These are phyloP conservation scores for Lipomyces chichibuensis DNA, from an alignment of 805 yeast genomes.

Conservation along the genomic window DNA sequence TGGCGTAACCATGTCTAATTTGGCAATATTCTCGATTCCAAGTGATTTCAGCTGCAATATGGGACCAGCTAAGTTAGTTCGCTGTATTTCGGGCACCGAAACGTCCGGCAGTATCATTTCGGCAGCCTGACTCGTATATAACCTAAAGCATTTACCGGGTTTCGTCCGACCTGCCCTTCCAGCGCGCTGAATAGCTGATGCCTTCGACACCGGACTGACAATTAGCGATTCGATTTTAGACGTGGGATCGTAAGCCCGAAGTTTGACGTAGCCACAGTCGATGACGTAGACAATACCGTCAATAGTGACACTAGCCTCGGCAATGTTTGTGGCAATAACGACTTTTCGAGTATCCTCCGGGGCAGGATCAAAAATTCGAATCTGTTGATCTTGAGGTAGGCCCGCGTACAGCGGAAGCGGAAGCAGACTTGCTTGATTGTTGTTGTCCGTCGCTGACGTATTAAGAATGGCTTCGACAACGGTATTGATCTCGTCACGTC, in stretches of 20 bases:
- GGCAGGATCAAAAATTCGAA: constrained; percentile 59
- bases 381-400: constrained; percentile 70
- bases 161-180: constrained; percentile 85
- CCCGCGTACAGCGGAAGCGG: constrained; percentile 77
- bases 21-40: constrained; percentile 58
- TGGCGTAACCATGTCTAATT: constrained; percentile 73
- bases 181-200: constrained; percentile 79
- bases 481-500: constrained; percentile 82
- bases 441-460: constrained; percentile 55
- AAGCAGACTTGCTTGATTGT: constrained; percentile 55
- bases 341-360: constrained; percentile 60
- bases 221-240: constrained; percentile 74
- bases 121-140: constrained; percentile 62
- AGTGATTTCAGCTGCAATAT: constrained; percentile 68
- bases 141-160: constrained; percentile 69
- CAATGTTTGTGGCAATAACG: constrained; percentile 82
- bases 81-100: constrained; percentile 81
- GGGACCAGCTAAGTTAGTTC: constrained; percentile 72
- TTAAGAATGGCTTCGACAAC: constrained; percentile 54
- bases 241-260: constrained; percentile 73
- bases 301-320: constrained; percentile 84
- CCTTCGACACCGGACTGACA: constrained; percentile 70
- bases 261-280: constrained; percentile 76
- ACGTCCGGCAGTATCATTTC: constrained; percentile 50
- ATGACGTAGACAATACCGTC: constrained; percentile 78